A percentile compares a stretch with the other conserved stretches of the same genome.
phyloP scores from a whole-genome alignment of 176 grass and related monocot genomes.

The Rhynchospora tenuis region DNA sequence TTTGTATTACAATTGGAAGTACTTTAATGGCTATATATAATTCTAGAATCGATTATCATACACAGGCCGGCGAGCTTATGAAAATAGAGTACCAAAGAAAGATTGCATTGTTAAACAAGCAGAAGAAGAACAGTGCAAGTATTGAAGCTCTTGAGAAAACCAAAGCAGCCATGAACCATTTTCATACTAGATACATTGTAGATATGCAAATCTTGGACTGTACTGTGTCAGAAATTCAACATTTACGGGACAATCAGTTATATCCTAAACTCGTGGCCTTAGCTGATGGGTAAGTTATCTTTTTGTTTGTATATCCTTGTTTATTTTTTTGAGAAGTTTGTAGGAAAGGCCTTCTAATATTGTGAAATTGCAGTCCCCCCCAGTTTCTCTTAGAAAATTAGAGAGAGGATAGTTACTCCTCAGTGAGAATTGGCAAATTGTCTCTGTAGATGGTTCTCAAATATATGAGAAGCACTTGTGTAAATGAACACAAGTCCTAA shows the following conservation, averaged over 20 bases:
- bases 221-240: constrained; percentile 90
- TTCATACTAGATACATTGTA: constrained; percentile 91
- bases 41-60: constrained; percentile 1
- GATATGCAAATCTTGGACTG: constrained; percentile 99
- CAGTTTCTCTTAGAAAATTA: background rate
- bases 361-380: background rate
- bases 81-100: constrained; percentile 98
- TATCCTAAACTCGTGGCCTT: constrained; percentile 72
- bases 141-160: constrained; percentile 84
- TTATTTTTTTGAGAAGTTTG: background rate
- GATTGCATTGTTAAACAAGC: constrained; percentile 85
- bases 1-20: background rate
- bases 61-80: constrained; percentile 85
- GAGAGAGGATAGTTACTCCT: too few relatives aligned
- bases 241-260: constrained; percentile 80
- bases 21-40: constrained; percentile 8
- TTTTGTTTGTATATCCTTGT: background rate
- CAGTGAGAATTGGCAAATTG: background rate
- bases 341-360: background rate
- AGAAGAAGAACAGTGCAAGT: constrained; percentile 72
- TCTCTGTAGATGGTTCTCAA: background rate
- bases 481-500: too few relatives aligned
- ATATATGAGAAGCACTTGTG: background rate
- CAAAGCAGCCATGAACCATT: constrained; percentile 91
- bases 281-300: constrained; percentile 62